Conservation (phyloP, 768 basidiomycete species). For the Pulveroboletus sp. region DNA sequence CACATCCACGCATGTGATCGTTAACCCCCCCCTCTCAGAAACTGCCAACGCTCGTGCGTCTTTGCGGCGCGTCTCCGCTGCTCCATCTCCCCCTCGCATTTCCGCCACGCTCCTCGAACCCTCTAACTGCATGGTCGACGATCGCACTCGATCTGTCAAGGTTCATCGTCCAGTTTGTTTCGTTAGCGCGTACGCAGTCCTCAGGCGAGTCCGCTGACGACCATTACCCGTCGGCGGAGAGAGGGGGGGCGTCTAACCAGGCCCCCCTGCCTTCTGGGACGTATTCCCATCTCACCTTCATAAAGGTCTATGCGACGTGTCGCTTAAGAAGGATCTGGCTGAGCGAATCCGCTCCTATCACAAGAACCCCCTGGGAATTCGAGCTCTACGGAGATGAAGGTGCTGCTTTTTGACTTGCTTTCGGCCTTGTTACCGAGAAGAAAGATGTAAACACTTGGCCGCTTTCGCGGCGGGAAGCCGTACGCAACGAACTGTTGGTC, state of each 20-base stretch:
- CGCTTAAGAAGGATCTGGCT: slow-evolving; percentile 76
- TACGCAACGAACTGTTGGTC: slow-evolving; percentile 6
- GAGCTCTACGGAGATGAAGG: slow-evolving; percentile 50
- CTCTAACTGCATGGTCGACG: slow-evolving; percentile 68
- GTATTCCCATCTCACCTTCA: slow-evolving; percentile 64
- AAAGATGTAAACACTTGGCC: slow-evolving; percentile 13
- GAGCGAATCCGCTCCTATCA: slow-evolving; percentile 47
- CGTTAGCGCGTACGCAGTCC: slow-evolving; percentile 32
- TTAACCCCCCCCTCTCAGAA: slow-evolving; percentile 38
- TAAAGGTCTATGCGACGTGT: slow-evolving; percentile 77
- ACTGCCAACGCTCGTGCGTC: slow-evolving; percentile 46
- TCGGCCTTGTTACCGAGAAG: slow-evolving; percentile 9
- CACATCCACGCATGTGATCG: slow-evolving; percentile 8
- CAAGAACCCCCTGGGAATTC: slow-evolving; percentile 71
- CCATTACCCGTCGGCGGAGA: slow-evolving; percentile 21
- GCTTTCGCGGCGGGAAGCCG: slow-evolving; percentile 17
- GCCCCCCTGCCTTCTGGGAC: slow-evolving; percentile 43
- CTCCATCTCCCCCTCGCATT: slow-evolving; percentile 71
- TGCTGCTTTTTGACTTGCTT: slow-evolving; percentile 8
- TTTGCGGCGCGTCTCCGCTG: slow-evolving; percentile 42
- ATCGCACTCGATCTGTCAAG: slow-evolving; percentile 56
- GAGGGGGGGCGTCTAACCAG: slow-evolving; percentile 16
- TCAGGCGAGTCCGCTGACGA: slow-evolving; percentile 20
- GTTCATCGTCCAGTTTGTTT: slow-evolving; percentile 59
- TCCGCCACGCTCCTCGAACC: slow-evolving; percentile 48